phyloP scores from a whole-genome alignment of 352 stramenopile genomes.

The Blastocystis sp. region DNA sequence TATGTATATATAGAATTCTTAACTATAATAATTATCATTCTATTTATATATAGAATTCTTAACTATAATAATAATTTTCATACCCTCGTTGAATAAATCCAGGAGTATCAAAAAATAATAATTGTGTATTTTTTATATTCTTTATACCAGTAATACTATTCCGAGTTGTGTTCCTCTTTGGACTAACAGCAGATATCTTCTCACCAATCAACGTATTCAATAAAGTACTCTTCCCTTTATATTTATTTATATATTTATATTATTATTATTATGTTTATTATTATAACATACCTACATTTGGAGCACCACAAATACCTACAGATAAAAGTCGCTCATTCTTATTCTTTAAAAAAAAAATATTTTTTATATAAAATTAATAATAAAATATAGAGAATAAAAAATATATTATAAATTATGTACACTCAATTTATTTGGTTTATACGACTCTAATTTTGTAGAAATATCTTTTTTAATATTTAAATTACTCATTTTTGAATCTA shows the following conservation, averaged over 20 bases:
- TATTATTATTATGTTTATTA: no score
- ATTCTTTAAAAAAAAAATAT: constrained; percentile 8
- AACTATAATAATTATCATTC: not conserved
- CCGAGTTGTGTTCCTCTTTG: constrained; percentile 42
- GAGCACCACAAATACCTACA: constrained; percentile 27
- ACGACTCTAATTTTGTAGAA: no score
- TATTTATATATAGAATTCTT: not conserved
- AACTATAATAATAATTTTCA: constrained; percentile 1
- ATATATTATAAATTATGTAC: no score
- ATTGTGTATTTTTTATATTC: constrained; percentile 31
- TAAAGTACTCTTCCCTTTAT: constrained; percentile 43
- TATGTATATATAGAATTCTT: not conserved
- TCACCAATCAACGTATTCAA: constrained; percentile 43
- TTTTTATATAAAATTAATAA: no score
- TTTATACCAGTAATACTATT: constrained; percentile 40
- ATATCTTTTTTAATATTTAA: no score
- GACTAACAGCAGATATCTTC: constrained; percentile 43
- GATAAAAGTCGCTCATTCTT: not conserved
- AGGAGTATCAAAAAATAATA: constrained; percentile 43
- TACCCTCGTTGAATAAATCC: no score
- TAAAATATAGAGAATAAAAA: no score
- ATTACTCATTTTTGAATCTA: no score
- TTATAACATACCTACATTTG: no score
- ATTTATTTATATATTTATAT: no score
- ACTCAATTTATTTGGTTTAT: no score